A percentile compares a stretch with the other conserved stretches of the same genome.
Conservation (phyloP, 305 asterid species). For the Solanum chacoense region DNA sequence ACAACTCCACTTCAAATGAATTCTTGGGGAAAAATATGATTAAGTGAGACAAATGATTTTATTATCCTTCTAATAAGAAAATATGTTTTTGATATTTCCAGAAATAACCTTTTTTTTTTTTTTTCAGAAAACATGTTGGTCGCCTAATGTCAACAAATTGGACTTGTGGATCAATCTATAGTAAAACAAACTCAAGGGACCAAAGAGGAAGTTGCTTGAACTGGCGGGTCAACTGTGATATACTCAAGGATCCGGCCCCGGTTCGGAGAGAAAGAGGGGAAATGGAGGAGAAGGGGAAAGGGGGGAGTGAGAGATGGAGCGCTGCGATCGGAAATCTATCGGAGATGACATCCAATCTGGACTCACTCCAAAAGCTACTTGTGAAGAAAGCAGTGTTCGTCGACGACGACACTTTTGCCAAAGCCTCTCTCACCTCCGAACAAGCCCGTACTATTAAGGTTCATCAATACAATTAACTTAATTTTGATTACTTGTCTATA, state of each 20-base stretch:
- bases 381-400: constrained; percentile 72
- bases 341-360: constrained; percentile 68
- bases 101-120: background rate
- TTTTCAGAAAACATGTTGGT: background rate
- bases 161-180: background rate
- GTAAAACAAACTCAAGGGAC: background rate
- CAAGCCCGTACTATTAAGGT: constrained; percentile 91
- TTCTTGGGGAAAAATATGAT: background rate
- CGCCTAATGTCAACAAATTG: background rate
- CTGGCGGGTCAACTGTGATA: background rate
- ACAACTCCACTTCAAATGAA: background rate
- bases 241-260: background rate
- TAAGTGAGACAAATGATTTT: background rate
- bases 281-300: constrained; percentile 48
- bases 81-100: background rate
- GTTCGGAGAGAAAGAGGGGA: constrained; percentile 6
- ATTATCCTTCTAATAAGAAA: background rate
- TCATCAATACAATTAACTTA: background rate
- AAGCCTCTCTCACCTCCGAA: constrained; percentile 70
- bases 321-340: constrained; percentile 76
- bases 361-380: constrained; percentile 66
- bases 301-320: constrained; percentile 68
- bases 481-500: background rate
- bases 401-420: constrained; percentile 77
- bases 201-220: background rate